Base-by-base conservation (phyloP, 2,329 filamentous ascomycete species). In the Trichoderma harzianum region DNA sequence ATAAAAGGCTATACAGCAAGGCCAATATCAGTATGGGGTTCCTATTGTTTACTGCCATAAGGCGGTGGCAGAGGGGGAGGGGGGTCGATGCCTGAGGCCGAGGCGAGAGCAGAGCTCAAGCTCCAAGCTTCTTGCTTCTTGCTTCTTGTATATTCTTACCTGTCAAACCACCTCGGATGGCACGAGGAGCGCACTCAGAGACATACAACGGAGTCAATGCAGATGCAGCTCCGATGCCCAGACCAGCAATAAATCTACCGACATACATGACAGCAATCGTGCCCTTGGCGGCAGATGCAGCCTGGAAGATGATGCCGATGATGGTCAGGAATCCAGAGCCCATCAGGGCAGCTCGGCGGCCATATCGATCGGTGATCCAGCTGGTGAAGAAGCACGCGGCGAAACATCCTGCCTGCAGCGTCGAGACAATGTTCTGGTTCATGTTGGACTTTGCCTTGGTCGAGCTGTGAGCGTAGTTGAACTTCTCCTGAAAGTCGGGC, bases 371-470 rank as follows among this genome's bases (percentile, higher is more conserved):
- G 6, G 87, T 84, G 57, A 86, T 76, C 82, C 84, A 88, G 39
- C 84, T 85, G 7, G 86, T 86, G 69, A 87, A 73, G 73, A 92
- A 84, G 72, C 89, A 89, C 43, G 90, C 90, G 67, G 87, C 83
- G 78, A 92, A 92, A 73, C 89, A 91, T 65, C 91, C 91, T 55
- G 87, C 90, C 80, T 93, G 90, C 11, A 93, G 85, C 0, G 88
- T 91, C n/a, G 90, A 91, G 32, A 92, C 91, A 72, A 93, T 84
- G 73, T 92, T 92, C 74, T 90, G 88, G 61, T 86, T 86, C 62
- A 91, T 82, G 74, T 89, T 86, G 34, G 87, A 86, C 74, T 79
- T 80, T 39, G 77, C 76, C n/a, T 74, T 68, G 14, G 75, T 69
- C 6, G 76, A 74, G 60, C 73, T 74, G 73, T 77, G 24, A 30